Conservation (phyloP, 768 basidiomycete genomes). For the Infundibulicybe gibba region DNA sequence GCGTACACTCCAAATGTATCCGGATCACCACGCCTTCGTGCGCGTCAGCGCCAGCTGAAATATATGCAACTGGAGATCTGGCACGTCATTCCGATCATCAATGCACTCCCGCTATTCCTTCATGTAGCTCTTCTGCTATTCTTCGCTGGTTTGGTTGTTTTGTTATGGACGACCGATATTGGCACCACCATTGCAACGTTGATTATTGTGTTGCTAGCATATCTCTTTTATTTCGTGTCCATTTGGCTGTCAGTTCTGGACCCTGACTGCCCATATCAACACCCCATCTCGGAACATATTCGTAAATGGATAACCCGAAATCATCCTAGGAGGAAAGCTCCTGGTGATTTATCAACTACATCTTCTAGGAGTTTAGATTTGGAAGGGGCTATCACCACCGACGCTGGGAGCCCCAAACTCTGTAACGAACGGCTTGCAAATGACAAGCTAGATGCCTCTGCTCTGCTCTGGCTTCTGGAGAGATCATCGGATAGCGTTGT, state of each 20-base stretch:
- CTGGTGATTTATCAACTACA: too few relatives aligned
- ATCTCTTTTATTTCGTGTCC: constrained; percentile 31
- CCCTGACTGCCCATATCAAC: constrained; percentile 37
- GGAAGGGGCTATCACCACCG: not conserved
- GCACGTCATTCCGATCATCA: constrained; percentile 36
- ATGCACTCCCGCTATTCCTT: constrained; percentile 33
- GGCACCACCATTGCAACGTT: constrained; percentile 28
- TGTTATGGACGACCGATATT: constrained; percentile 34
- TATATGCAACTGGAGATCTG: constrained; percentile 31
- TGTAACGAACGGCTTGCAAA: constrained; percentile 7
- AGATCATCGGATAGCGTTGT: constrained; percentile 28
- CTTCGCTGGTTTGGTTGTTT: constrained; percentile 35
- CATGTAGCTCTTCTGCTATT: constrained; percentile 38
- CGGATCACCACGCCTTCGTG: constrained; percentile 32
- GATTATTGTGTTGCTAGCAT: constrained; percentile 29
- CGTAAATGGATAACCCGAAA: constrained; percentile 14
- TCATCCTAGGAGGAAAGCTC: not conserved
- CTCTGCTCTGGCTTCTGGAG: constrained; percentile 33
- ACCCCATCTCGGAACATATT: constrained; percentile 33
- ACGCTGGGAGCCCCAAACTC: not conserved
- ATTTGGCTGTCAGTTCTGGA: constrained; percentile 35
- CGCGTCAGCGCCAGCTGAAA: constrained; percentile 32
- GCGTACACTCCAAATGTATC: constrained; percentile 26
- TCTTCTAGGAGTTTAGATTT: too few relatives aligned
- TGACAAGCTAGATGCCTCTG: constrained; percentile 31